Base-by-base conservation (phyloP, 257 asterid species). In the Mitragyna speciosa region DNA sequence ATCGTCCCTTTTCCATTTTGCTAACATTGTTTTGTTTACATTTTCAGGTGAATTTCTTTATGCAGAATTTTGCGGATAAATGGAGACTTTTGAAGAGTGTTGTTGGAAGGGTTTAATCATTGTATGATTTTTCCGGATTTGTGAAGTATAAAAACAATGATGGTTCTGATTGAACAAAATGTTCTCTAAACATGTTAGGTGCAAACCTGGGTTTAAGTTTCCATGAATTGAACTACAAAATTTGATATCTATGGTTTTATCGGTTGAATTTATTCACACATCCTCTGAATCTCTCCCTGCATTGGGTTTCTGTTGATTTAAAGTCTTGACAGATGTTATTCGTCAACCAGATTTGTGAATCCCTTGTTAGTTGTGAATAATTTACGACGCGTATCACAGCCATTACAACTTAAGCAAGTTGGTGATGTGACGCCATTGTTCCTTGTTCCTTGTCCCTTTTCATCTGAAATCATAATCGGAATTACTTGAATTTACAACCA, bases 41-140 rank as follows among this genome's bases (percentile, higher is more conserved):
- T 74, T 80, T 80, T 71, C 83, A 80, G 83, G 83, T 76, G 52
- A 51, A 10, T 20, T 74, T 52, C 67, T 41, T 52, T 14, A 26
- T 11, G 70, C 63, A 28, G 28, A 61, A 69, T 33, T 15, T 66
- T 66, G 43, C 56, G 54, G 76, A 74, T 74, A 66, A 52, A 51
- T 73, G 47, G 39, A 65, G 83, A 22, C 63, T 49, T 79, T 3
- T 33, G 31, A 49, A 33, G 36, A 39, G 9, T 52, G 43, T 16
- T 31, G 66, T n/a, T n/a, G 73, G 64, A 49, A 64, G 48, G 47
- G 61, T 20, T 65, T 73, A 39, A 15, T 80, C 52, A 20, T 19
- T 70, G 77, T 48, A 26, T 36, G 30, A 4, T 74, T 52, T 56
- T 51, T n/a, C 36, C 36, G 41, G 69, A 64, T 73, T 51, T 49